Base-by-base conservation (phyloP, 1,284 basidiomycete genomes). In the Amylostereum areolatum region DNA sequence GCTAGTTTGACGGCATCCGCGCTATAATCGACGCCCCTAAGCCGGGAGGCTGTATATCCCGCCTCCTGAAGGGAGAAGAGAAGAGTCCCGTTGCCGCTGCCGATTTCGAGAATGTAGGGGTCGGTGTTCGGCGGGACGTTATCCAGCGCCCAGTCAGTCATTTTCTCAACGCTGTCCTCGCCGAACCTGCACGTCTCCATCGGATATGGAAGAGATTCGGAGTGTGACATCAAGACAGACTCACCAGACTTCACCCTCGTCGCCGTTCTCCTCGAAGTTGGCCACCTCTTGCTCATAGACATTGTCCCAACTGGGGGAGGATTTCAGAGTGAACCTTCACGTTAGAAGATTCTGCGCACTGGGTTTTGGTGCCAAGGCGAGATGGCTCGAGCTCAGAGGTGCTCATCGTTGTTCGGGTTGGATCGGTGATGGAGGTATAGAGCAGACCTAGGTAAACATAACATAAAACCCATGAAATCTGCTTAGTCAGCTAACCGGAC, bases 211-310 rank as follows among this genome's bases (percentile, higher is more conserved):
- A 18, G 18, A 18, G 18, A n/a, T 31, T 6, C 2, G 25, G 24
- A 10, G 24, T 24, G 9, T 10, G 4, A 9, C 8, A 29, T 18
- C 12, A 11, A 11, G 34, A 10, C 33, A 2, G 10, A 58, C 69
- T 34, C 52, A 90, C 91, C 92, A 95, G 28, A 92, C 75, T 67
- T 95, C 92, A 35, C 92, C 92, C 63, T 93, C 90, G 63, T 95
- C 90, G 9, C 89, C 86, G 44, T 84, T 81, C 46, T 92, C 91
- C 35, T 83, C 68, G 56, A 91, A 95, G 60, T 87, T 89, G 41
- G 66, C 65, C 18, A 93, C 68, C 60, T 95, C 92, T 46, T 77
- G 74, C 33, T 79, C 69, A 62, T 89, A 90, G 7, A 85, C 78
- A 45, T 70, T 57, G 59, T 89, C 85, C 87, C 87, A 89, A 63